Conservation (phyloP, 345 rosid genomes). For the Linum tenue region DNA sequence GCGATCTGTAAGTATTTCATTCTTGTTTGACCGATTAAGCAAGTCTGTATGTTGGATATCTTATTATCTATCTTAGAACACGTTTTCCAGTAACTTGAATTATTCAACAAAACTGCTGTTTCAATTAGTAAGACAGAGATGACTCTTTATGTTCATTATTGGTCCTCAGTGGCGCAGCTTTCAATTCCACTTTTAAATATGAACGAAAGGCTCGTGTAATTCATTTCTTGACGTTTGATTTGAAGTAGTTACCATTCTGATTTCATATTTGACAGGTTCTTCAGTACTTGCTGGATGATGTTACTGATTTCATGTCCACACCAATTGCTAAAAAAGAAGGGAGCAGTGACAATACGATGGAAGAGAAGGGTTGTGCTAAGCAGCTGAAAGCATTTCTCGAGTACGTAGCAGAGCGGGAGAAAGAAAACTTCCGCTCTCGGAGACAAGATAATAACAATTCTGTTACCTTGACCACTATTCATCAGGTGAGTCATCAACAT, state of each 20-base stretch:
- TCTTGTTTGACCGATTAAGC: background rate
- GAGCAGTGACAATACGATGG: slow-evolving; percentile 20
- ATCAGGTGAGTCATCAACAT: slow-evolving; percentile 49
- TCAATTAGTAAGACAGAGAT: background rate
- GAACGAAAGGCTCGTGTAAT: background rate
- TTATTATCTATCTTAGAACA: background rate
- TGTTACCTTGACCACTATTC: slow-evolving; percentile 88
- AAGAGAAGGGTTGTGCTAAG: slow-evolving; percentile 46
- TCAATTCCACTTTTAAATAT: background rate
- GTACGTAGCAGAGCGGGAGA: slow-evolving; percentile 56
- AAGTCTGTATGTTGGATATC: slow-evolving; percentile 1
- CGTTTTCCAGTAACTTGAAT: too few species aligned
- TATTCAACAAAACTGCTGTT: too few species aligned
- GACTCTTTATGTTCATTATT: background rate
- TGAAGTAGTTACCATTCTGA: slow-evolving; percentile 7
- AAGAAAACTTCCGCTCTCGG: slow-evolving; percentile 60
- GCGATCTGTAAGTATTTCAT: slow-evolving; percentile 65
- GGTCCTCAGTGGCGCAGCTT: background rate
- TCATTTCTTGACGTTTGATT: background rate
- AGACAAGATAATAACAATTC: slow-evolving; percentile 69
- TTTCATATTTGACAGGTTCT: slow-evolving; percentile 52
- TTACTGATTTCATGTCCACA: slow-evolving; percentile 58
- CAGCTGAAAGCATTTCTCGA: slow-evolving; percentile 51
- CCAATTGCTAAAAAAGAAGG: slow-evolving; percentile 27
- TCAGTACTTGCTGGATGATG: slow-evolving; percentile 80